A percentile compares a stretch with the other conserved stretches of the same genome.
Evolutionary conservation across 495 filamentous ascomycete genomes (phyloP).

Genomic region (Hyphodiscus hymeniophilus): DNA sequence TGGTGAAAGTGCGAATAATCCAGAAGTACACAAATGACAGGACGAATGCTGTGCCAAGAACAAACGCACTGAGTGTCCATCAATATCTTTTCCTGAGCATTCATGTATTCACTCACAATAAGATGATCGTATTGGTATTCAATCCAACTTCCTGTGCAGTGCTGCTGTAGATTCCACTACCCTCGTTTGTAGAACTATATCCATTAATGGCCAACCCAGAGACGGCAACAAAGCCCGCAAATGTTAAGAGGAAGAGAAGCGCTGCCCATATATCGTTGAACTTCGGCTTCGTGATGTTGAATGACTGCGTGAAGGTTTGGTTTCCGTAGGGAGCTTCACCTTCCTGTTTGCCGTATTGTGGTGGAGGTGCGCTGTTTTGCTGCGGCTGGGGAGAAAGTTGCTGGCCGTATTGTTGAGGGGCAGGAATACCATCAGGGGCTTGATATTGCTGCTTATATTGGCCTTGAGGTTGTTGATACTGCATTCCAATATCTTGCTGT

Average conservation of each 20-base stretch:
- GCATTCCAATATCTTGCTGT: constrained; percentile 7
- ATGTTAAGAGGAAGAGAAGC: constrained; percentile 64
- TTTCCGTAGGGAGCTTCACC: constrained; percentile 2
- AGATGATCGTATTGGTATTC: constrained; percentile 75
- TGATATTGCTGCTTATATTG: constrained; percentile 1
- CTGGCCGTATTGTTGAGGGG: constrained; percentile 5
- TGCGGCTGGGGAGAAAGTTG: constrained; percentile 8
- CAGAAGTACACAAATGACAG: constrained; percentile 71
- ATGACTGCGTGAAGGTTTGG: constrained; percentile 69
- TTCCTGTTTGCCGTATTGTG: background rate
- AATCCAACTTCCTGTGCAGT: constrained; percentile 60
- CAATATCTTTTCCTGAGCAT: no score
- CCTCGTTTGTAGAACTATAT: constrained; percentile 59
- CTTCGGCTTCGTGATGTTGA: constrained; percentile 73
- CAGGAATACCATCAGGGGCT: no score
- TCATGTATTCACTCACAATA: constrained; percentile 47
- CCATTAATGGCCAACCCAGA: constrained; percentile 70
- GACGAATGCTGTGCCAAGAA: constrained; percentile 60
- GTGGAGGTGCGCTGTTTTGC: background rate
- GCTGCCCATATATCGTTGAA: constrained; percentile 87
- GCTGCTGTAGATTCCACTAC: no score
- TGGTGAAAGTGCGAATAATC: constrained; percentile 72
- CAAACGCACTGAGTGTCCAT: constrained; percentile 38
- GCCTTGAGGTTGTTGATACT: background rate
- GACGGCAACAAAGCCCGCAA: constrained; percentile 68